Evolutionary conservation across 2,329 filamentous ascomycete species (phyloP).

Genomic region (Curvularia spicifera): DNA sequence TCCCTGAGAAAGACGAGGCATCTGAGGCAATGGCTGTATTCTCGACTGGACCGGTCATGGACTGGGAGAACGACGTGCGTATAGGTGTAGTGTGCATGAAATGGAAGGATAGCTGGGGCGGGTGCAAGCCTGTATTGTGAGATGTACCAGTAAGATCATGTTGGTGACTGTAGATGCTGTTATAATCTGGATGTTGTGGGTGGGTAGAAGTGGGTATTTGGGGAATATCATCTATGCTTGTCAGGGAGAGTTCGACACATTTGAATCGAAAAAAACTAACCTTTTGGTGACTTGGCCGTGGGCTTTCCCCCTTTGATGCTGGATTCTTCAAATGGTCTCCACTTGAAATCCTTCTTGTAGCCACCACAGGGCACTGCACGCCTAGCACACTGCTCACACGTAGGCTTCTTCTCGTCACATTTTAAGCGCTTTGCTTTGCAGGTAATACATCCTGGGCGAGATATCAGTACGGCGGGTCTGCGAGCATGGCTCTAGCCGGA

Average conservation of each 20-base stretch:
- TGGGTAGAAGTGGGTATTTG: conserved; percentile 14
- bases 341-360: conserved; percentile 79
- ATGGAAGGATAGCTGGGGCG: conserved; percentile 18
- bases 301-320: conserved; percentile 57
- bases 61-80: conserved; percentile 20
- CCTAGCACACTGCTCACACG: conserved; percentile 69
- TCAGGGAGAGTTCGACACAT: conserved; percentile 13
- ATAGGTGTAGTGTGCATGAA: conserved; percentile 18
- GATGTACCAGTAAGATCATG: conserved; percentile 14
- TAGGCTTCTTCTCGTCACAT: conserved; percentile 75
- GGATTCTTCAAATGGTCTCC: conserved; percentile 72
- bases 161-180: conserved; percentile 12
- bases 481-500: background rate
- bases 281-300: conserved; percentile 55
- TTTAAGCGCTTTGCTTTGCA: conserved; percentile 77
- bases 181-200: conserved; percentile 4
- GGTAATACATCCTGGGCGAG: conserved; percentile 67
- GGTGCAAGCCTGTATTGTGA: conserved; percentile 22
- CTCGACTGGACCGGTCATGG: conserved; percentile 14
- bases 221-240: conserved; percentile 17
- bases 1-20: conserved; percentile 33
- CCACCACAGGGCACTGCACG: conserved; percentile 71
- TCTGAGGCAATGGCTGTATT: conserved; percentile 23
- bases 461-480: conserved; percentile 16
- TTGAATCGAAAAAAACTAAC: conserved; percentile 34